phyloP scores from a whole-genome alignment of 202 grass and related monocot genomes.

The Saccharum hybrid region DNA sequence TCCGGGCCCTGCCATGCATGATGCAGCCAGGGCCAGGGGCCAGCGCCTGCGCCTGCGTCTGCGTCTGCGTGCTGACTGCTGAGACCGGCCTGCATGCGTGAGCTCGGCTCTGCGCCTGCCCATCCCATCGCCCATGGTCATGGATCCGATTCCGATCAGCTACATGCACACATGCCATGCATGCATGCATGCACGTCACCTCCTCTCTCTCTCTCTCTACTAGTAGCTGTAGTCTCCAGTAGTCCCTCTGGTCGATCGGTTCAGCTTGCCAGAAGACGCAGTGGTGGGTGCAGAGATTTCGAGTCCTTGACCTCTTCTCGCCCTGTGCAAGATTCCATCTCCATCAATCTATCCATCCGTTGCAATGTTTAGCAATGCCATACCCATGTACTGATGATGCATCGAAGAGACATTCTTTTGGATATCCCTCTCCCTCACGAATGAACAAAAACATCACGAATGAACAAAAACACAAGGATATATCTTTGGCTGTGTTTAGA shows the following conservation, averaged over 20 bases:
- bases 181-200: background rate
- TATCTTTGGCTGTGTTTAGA: no score
- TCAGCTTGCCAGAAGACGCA: background rate
- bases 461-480: no score
- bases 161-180: background rate
- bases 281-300: slow-evolving; percentile 43
- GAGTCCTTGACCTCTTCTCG: slow-evolving; percentile 51
- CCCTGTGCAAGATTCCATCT: slow-evolving; percentile 56
- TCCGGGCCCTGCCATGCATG: background rate
- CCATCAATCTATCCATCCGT: background rate
- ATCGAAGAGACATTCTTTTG: background rate
- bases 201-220: no score
- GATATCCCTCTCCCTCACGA: no score
- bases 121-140: background rate
- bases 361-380: no score
- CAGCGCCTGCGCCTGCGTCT: no score
- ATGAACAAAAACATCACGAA: no score
- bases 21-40: no score
- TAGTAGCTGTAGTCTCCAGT: no score
- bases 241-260: background rate
- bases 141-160: background rate
- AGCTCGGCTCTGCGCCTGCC: background rate
- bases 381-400: background rate
- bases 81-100: background rate
- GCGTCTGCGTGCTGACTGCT: no score